Conservation (phyloP, 768 basidiomycete species). For the Pleurotus pulmonarius region DNA sequence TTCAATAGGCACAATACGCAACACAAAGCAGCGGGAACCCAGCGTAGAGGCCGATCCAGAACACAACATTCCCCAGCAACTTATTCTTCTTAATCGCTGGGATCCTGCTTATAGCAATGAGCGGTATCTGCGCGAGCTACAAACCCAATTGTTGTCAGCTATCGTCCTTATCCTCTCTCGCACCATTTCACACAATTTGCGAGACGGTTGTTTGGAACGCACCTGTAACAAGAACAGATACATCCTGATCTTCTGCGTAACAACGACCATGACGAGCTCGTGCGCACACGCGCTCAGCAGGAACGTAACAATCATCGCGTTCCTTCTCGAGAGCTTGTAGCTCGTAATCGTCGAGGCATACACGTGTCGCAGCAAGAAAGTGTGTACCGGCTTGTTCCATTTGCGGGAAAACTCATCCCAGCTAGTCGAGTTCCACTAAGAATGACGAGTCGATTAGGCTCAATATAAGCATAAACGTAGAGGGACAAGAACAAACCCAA, state of each 20-base stretch:
- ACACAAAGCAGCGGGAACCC: slow-evolving; percentile 95
- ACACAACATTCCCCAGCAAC: slow-evolving; percentile 78
- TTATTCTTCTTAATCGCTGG: slow-evolving; percentile 79
- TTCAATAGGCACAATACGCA: slow-evolving; percentile 44
- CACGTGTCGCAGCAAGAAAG: slow-evolving; percentile 92
- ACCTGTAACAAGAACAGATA: slow-evolving; percentile 82
- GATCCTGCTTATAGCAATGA: slow-evolving; percentile 78
- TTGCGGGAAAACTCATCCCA: slow-evolving; percentile 98
- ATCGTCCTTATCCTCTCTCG: background rate
- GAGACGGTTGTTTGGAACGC: slow-evolving; percentile 11
- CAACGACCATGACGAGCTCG: slow-evolving; percentile 95
- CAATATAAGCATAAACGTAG: background rate
- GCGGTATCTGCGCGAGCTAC: slow-evolving; percentile 86
- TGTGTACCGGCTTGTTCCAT: slow-evolving; percentile 97
- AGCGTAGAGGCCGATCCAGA: slow-evolving; percentile 90
- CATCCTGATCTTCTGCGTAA: slow-evolving; percentile 88
- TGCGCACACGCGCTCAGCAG: slow-evolving; percentile 85
- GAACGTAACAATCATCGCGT: slow-evolving; percentile 94
- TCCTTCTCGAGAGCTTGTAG: slow-evolving; percentile 67
- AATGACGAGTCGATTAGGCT: background rate
- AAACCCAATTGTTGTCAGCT: background rate
- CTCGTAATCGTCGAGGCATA: slow-evolving; percentile 85
- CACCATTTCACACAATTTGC: background rate
- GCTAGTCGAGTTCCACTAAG: slow-evolving; percentile 91
- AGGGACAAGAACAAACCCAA: slow-evolving; percentile 52